phyloP scores from a whole-genome alignment of 1,139 yeast genomes.

The Geotrichum phurueaensis region DNA sequence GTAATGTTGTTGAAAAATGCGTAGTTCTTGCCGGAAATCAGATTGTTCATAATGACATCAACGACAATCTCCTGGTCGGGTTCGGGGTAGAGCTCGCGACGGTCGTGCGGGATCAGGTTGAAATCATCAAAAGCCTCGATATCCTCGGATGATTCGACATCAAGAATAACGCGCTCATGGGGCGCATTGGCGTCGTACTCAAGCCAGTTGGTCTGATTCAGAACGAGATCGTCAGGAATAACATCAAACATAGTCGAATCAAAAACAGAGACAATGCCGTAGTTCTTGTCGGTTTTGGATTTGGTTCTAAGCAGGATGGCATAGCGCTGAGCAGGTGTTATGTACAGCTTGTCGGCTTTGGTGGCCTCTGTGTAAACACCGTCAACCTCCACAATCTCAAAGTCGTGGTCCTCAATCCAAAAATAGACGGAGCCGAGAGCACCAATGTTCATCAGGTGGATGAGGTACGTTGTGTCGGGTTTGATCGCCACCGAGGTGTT shows the following conservation, averaged over 20 bases:
- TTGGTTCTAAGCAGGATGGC: conserved; percentile 68
- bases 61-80: conserved; percentile 62
- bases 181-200: conserved; percentile 47
- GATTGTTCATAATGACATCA: conserved; percentile 70
- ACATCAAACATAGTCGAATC: conserved; percentile 77
- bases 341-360: conserved; percentile 53
- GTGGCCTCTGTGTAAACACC: conserved; percentile 69
- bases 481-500: conserved; percentile 63
- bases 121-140: conserved; percentile 48
- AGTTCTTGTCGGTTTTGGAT: conserved; percentile 53
- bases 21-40: conserved; percentile 77
- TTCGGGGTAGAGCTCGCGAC: conserved; percentile 49
- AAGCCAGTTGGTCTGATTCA: conserved; percentile 69
- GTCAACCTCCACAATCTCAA: conserved; percentile 78
- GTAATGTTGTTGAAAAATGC: conserved; percentile 85
- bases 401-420: conserved; percentile 76
- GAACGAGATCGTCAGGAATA: conserved; percentile 53
- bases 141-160: conserved; percentile 34
- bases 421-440: conserved; percentile 83
- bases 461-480: conserved; percentile 73
- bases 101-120: conserved; percentile 51
- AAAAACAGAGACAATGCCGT: conserved; percentile 68
- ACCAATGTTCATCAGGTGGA: conserved; percentile 76
- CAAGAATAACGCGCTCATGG: conserved; percentile 42
- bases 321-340: conserved; percentile 76